These are phyloP conservation scores for Wickerhamomyces hampshirensis DNA, from an alignment of 805 yeast genomes.

Conservation along the genomic window DNA sequence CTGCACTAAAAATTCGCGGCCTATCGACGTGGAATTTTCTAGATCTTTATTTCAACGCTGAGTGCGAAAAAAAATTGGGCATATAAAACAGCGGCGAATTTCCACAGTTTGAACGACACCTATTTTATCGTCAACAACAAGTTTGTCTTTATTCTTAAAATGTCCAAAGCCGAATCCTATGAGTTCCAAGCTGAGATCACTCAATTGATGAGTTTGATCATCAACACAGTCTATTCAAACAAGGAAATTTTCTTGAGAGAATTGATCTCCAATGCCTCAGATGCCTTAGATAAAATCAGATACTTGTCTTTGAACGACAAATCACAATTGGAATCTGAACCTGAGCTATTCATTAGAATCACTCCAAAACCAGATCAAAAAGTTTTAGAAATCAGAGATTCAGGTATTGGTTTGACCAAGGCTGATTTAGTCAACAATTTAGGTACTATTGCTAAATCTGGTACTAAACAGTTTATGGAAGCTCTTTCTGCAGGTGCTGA, in stretches of 20 bases:
- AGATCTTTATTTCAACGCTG: neutral
- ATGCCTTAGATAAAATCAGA: constrained; percentile 98
- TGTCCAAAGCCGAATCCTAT: constrained; percentile 58
- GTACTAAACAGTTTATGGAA: constrained; percentile 99
- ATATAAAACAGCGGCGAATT: neutral
- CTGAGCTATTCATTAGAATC: constrained; percentile 94
- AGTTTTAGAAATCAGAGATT: constrained; percentile 94
- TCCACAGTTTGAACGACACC: too few species aligned
- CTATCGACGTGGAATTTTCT: neutral
- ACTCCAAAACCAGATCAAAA: constrained; percentile 95
- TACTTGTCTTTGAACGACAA: constrained; percentile 95
- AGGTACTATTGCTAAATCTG: constrained; percentile 99
- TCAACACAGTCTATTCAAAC: constrained; percentile 99
- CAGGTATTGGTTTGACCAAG: constrained; percentile 99
- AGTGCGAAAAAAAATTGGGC: neutral
- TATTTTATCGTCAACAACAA: neutral
- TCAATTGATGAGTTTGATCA: constrained; percentile 99
- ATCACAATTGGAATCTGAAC: constrained; percentile 86
- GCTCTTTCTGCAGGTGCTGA: constrained; percentile 99
- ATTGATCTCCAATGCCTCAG: constrained; percentile 96
- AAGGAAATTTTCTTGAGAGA: constrained; percentile 99
- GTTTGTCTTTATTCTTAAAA: too few species aligned
- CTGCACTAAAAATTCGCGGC: neutral
- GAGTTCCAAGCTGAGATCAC: constrained; percentile 99
- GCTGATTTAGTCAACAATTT: constrained; percentile 97